Percentiles rank a stretch among this genome's conserved stretches.
phyloP scores from a whole-genome alignment of 208 protist species.

The Phytomonas sp. region DNA sequence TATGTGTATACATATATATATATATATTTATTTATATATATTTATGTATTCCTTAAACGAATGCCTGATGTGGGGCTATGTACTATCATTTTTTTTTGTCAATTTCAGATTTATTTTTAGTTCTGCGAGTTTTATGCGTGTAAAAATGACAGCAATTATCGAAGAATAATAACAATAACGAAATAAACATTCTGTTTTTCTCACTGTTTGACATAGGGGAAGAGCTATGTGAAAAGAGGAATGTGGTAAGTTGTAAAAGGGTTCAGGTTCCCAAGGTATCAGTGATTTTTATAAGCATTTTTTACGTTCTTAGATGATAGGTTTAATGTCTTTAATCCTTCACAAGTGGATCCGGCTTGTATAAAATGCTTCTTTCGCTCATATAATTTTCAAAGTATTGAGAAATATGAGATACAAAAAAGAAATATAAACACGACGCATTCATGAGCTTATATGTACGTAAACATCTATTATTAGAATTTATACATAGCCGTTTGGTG shows the following conservation, averaged over 20 bases:
- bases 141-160: not conserved
- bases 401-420: not conserved
- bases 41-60: constrained; percentile 1
- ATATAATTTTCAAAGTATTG: not conserved
- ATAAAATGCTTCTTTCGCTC: not conserved
- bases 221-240: not conserved
- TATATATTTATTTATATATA: constrained; percentile 4
- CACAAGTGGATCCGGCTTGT: not conserved
- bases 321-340: not conserved
- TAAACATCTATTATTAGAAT: not conserved
- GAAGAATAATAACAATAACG: not conserved
- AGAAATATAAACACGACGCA: not conserved
- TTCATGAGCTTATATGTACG: not conserved
- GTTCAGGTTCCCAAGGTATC: not conserved
- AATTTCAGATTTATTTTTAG: not conserved
- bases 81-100: not conserved
- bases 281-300: not conserved
- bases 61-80: not conserved
- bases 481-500: not conserved
- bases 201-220: not conserved
- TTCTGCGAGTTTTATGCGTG: not conserved
- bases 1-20: constrained; percentile 7
- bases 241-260: not conserved
- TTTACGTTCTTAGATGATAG: not conserved
- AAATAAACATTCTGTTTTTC: not conserved